phyloP scores from a whole-genome alignment of 163 green algal genomes.

The Chloroidium sp. region DNA sequence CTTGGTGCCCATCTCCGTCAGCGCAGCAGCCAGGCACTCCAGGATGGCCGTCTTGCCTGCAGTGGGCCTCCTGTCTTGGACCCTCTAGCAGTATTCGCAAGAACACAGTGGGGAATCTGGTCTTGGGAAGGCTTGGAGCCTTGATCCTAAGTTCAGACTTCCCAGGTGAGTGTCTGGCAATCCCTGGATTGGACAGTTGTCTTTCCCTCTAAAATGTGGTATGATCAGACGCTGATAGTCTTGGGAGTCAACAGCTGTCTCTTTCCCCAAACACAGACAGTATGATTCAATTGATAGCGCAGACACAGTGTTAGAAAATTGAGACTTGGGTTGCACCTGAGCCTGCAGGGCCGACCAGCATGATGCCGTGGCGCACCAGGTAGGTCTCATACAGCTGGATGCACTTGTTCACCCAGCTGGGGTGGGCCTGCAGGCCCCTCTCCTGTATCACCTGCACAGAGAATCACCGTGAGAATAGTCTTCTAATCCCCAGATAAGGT shows the following conservation, averaged over 20 bases:
- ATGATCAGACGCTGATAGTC: too few species aligned
- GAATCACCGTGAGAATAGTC: not conserved
- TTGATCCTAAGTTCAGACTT: too few species aligned
- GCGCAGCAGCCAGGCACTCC: conserved; percentile 75
- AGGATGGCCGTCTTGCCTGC: conserved; percentile 79
- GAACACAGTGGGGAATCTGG: too few species aligned
- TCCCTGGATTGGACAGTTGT: too few species aligned
- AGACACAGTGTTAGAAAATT: too few species aligned
- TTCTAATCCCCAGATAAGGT: not conserved
- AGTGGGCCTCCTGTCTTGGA: not conserved
- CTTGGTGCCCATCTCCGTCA: conserved; percentile 80
- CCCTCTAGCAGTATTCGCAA: too few species aligned
- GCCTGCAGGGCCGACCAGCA: conserved; percentile 73
- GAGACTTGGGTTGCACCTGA: conserved; percentile 4
- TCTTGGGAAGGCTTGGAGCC: too few species aligned
- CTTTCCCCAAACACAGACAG: too few species aligned
- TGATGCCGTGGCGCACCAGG: conserved; percentile 86
- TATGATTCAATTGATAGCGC: too few species aligned
- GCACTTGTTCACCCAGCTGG: conserved; percentile 87
- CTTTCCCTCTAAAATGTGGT: too few species aligned
- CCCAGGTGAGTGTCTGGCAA: too few species aligned
- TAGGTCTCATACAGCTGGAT: conserved; percentile 96
- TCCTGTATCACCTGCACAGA: conserved; percentile 27
- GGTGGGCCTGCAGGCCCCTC: conserved; percentile 61
- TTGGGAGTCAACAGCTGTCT: too few species aligned